phyloP scores from a whole-genome alignment of 2,329 filamentous ascomycete species.

The Phialophora macrospora region DNA sequence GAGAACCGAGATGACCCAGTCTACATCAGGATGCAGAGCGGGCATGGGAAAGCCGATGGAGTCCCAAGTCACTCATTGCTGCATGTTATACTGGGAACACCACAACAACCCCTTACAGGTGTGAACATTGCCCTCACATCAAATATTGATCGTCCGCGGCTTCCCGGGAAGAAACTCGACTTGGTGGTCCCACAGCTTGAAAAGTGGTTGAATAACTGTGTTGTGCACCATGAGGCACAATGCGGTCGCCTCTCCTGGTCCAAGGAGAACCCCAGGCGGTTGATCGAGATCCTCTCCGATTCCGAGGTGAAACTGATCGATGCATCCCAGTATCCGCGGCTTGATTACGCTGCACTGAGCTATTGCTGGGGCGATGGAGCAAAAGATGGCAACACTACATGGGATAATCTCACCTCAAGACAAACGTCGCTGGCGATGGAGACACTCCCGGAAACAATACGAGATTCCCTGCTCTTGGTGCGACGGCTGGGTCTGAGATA shows the following conservation, averaged over 20 bases:
- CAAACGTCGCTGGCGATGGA: not conserved
- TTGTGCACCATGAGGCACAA: not conserved
- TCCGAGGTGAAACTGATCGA: constrained; percentile 11
- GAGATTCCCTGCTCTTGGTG: constrained; percentile 5
- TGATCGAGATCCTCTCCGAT: constrained; percentile 9
- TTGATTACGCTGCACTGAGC: constrained; percentile 12
- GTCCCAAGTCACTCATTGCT: not conserved
- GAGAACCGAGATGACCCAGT: constrained; percentile 13
- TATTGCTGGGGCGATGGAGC: constrained; percentile 14
- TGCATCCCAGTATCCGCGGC: not conserved
- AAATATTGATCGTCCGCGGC: constrained; percentile 4
- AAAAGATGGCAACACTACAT: constrained; percentile 8
- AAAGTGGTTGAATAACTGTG: constrained; percentile 4
- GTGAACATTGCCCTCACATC: constrained; percentile 14
- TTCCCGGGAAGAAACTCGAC: not conserved
- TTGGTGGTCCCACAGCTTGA: not conserved
- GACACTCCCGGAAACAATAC: constrained; percentile 5
- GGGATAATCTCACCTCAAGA: constrained; percentile 2
- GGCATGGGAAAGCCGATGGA: not conserved
- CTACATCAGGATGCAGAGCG: constrained; percentile 1
- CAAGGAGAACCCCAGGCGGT: constrained; percentile 12
- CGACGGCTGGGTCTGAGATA: not conserved
- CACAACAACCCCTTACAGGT: not conserved
- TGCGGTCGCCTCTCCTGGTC: constrained; percentile 6
- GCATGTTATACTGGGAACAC: constrained; percentile 2